Base-by-base conservation (phyloP, 306 rosid species). In the Vigna nakashimae region DNA sequence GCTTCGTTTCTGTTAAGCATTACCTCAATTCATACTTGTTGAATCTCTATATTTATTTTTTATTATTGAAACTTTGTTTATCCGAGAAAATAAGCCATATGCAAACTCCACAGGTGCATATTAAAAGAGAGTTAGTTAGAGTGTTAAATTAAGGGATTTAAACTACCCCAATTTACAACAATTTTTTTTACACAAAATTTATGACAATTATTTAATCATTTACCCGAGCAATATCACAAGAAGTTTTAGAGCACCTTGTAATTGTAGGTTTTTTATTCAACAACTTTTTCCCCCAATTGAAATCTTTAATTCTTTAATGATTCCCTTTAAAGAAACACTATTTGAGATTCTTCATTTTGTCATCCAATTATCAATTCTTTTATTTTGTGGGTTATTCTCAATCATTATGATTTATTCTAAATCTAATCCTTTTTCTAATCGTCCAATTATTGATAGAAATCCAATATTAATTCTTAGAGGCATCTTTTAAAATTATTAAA, bases 11-110 rank as follows among this genome's bases (percentile, higher is more conserved):
- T 38, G 26, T 36, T 36, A 67, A 32, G 8, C 36, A 48, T 15
- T 45, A 38, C 51, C 59, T 66, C 48, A 66, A 12, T 67, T 38
- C 22, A 50, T 58, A 48, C 42, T 15, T 9, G 75, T 48, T 73
- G 36, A 66, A 74, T 38, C 11, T 36, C 18, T 42, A 22, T 69
- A 28, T 3, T 28, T 28, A 20, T 48, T 55, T 24, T 49, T 51
- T 11, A n/a, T n/a, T 7, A 30, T 6, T 45, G 32, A 10, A 56
- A 15, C 24, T 32, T 62, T 32, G 40, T 59, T 59, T 59, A 59
- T 59, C 14, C 42, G 9, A 58, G 36, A 16, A 58, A 58, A 24
- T 24, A 1, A 26, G 1, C 63, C 34, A 56, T 10, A 52, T 52
- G 60, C 28, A 55, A 20, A 55, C 60, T 55, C 60, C 14, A 55